Evolutionary conservation across 805 yeast species (phyloP).

Genomic region (Yamadazyma phyllophila): DNA sequence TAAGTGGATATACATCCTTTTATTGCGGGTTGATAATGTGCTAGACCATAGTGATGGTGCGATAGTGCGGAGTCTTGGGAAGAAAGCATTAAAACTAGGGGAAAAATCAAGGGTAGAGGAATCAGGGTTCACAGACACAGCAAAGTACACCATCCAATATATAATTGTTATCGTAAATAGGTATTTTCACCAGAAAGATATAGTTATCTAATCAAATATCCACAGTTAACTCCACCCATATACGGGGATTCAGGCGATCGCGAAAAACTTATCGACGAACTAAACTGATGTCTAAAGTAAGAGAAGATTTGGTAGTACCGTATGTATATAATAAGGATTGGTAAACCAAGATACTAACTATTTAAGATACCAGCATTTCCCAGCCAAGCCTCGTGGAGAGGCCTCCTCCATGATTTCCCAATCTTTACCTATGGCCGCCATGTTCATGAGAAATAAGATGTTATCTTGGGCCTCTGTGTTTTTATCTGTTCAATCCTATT

Average conservation of each 20-base stretch:
- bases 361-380: constrained; percentile 44
- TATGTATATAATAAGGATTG: constrained; percentile 17
- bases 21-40: constrained; percentile 34
- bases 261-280: constrained; percentile 3
- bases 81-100: constrained; percentile 34
- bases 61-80: constrained; percentile 35
- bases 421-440: constrained; percentile 66
- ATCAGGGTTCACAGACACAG: constrained; percentile 5
- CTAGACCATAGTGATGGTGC: constrained; percentile 34
- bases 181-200: constrained; percentile 37
- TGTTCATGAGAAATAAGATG: constrained; percentile 60
- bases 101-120: background rate
- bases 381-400: constrained; percentile 47
- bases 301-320: constrained; percentile 35
- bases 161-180: constrained; percentile 29
- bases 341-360: constrained; percentile 11
- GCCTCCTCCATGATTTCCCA: constrained; percentile 46
- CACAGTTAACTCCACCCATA: background rate
- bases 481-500: constrained; percentile 47
- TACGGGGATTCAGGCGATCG: background rate
- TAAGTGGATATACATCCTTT: constrained; percentile 35
- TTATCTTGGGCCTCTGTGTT: constrained; percentile 57
- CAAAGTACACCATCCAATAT: constrained; percentile 28
- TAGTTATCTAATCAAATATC: background rate
- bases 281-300: constrained; percentile 23